Conservation (phyloP, 2,329 filamentous ascomycete genomes). For the Fusarium sarcochroum region DNA sequence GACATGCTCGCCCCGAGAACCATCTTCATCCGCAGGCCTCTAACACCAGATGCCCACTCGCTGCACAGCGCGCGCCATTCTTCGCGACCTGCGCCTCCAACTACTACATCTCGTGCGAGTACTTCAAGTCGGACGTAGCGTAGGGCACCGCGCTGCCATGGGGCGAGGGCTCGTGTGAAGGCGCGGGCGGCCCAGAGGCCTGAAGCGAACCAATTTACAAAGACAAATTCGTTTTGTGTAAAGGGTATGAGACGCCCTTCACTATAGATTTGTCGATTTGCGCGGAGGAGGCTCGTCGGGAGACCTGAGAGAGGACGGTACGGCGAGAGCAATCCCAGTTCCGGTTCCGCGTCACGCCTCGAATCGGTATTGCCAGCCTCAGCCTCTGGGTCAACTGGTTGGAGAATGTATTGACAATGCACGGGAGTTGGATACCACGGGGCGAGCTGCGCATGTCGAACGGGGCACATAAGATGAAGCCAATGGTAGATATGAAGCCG, state of each 20-base stretch:
- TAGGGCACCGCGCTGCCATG: conserved; percentile 61
- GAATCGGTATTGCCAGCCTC: not conserved
- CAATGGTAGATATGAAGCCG: conserved; percentile 63
- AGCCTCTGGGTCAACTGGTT: conserved; percentile 23
- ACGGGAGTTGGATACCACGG: conserved; percentile 57
- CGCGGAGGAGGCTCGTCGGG: conserved; percentile 57
- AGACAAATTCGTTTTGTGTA: conserved; percentile 61
- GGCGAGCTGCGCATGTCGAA: conserved; percentile 56
- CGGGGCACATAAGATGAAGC: conserved; percentile 56
- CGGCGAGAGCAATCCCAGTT: conserved; percentile 48
- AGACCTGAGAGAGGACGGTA: conserved; percentile 57
- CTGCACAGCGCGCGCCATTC: conserved; percentile 57
- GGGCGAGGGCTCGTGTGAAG: conserved; percentile 52
- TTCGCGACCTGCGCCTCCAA: conserved; percentile 43
- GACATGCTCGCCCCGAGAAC: conserved; percentile 45
- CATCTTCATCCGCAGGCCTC: conserved; percentile 59
- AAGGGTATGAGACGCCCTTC: conserved; percentile 60
- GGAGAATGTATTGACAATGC: conserved; percentile 52
- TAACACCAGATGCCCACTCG: conserved; percentile 53
- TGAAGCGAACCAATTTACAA: conserved; percentile 62
- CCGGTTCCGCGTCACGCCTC: not conserved
- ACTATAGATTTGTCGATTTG: conserved; percentile 58
- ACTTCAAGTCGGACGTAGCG: conserved; percentile 60
- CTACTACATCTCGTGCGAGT: conserved; percentile 54
- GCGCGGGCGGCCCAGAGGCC: conserved; percentile 59